Percentiles rank a stretch among this genome's conserved stretches.
These are phyloP conservation scores for Magnusiomyces sp. DNA, from an alignment of 1,139 yeast genomes.

Conservation along the genomic window DNA sequence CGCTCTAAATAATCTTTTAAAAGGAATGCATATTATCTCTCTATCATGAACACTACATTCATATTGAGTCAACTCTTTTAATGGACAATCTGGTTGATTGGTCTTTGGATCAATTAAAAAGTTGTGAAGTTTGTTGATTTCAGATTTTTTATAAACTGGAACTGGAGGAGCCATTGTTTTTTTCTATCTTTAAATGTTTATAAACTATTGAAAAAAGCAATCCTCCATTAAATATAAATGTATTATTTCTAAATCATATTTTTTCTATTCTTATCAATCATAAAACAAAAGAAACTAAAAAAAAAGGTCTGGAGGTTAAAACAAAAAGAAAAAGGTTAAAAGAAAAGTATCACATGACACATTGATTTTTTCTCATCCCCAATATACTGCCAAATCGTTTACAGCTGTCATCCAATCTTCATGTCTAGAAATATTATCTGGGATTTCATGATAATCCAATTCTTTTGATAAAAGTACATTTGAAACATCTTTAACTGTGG, in stretches of 20 bases:
- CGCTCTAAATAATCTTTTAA: constrained; percentile 41
- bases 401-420: constrained; percentile 32
- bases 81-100: constrained; percentile 31
- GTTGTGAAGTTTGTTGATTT: constrained; percentile 6
- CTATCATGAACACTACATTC: constrained; percentile 36
- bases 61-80: constrained; percentile 42
- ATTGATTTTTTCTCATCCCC: constrained; percentile 7
- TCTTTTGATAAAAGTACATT: neutral
- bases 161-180: constrained; percentile 16
- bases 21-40: constrained; percentile 40
- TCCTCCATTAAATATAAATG: too few species aligned
- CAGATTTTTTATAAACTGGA: constrained; percentile 10
- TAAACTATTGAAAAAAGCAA: too few species aligned
- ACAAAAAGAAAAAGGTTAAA: neutral
- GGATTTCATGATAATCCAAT: constrained; percentile 17
- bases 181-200: too few species aligned
- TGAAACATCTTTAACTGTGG: neutral
- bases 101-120: constrained; percentile 5
- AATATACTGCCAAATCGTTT: constrained; percentile 30
- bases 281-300: neutral
- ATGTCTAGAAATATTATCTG: constrained; percentile 19
- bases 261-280: neutral
- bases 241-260: too few species aligned
- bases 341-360: too few species aligned
- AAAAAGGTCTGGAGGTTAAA: constrained; percentile 1